Conservation (phyloP, 1,284 basidiomycete species). For the Pseudozyma sp. region DNA sequence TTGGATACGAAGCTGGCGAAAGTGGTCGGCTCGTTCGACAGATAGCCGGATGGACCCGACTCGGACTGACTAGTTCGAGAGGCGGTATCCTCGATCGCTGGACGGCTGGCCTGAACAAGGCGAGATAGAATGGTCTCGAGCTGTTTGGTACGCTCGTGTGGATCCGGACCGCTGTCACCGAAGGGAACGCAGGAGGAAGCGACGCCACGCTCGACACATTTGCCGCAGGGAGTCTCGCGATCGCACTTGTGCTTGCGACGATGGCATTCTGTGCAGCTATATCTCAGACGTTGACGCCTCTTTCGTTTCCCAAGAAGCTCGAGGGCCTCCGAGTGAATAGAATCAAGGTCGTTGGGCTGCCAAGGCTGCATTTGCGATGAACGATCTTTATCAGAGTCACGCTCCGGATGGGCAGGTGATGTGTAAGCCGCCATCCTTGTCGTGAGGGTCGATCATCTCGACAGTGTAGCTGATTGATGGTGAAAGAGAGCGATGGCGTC, state of each 20-base stretch:
- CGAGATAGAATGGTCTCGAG: slow-evolving; percentile 16
- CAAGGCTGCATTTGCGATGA: neutral
- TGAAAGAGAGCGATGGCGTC: no score
- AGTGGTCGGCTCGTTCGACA: neutral
- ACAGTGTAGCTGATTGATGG: no score
- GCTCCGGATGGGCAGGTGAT: no score
- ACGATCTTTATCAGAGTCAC: no score
- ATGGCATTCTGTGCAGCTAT: slow-evolving; percentile 44
- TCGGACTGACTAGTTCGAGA: neutral
- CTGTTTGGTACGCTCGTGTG: slow-evolving; percentile 14
- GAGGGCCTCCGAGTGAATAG: slow-evolving; percentile 13
- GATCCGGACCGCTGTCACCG: slow-evolving; percentile 21
- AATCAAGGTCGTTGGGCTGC: neutral
- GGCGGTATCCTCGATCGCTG: neutral
- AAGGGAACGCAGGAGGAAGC: slow-evolving; percentile 19
- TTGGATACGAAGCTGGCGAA: neutral
- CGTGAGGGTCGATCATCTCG: no score
- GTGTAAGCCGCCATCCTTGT: no score
- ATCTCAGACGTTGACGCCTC: slow-evolving; percentile 24
- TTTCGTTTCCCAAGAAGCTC: slow-evolving; percentile 22
- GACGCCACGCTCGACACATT: slow-evolving; percentile 33
- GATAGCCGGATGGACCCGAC: neutral
- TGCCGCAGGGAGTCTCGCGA: slow-evolving; percentile 31
- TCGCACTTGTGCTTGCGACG: slow-evolving; percentile 43
- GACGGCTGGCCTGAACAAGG: slow-evolving; percentile 6